phyloP scores from a whole-genome alignment of 345 rosid genomes.

The Corchorus olitorius region DNA sequence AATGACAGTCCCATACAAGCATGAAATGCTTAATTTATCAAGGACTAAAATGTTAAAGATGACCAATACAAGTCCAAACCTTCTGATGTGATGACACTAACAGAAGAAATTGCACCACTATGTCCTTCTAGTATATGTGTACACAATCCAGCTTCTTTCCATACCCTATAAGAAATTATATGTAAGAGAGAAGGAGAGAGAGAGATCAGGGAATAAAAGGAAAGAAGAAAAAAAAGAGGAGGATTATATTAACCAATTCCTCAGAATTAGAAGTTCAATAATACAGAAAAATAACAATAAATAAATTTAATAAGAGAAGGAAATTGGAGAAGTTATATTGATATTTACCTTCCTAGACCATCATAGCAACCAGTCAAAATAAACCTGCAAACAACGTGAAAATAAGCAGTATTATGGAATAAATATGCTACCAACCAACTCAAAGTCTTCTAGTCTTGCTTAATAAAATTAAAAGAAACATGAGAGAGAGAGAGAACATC shows the following conservation, averaged over 20 bases:
- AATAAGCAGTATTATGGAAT: constrained; percentile 13
- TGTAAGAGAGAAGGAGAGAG: neutral
- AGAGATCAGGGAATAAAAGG: neutral
- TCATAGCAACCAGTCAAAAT: constrained; percentile 63
- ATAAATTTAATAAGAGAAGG: neutral
- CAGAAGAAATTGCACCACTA: constrained; percentile 67
- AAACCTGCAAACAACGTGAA: constrained; percentile 63
- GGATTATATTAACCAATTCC: neutral
- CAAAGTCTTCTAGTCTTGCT: neutral
- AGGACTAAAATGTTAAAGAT: neutral
- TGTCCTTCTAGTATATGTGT: constrained; percentile 88
- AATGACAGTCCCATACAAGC: too few species aligned
- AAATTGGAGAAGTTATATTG: constrained; percentile 3
- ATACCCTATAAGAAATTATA: constrained; percentile 46
- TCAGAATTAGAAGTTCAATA: neutral
- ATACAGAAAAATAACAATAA: neutral
- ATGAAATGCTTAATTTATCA: neutral
- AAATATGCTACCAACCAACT: neutral
- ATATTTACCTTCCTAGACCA: neutral
- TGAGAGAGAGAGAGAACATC: too few species aligned
- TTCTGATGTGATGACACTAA: constrained; percentile 49
- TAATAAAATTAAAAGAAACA: neutral
- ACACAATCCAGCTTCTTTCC: constrained; percentile 78
- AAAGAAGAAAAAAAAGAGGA: neutral
- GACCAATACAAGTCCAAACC: constrained; percentile 41